Conservation (phyloP, 495 filamentous ascomycete genomes). For the Talaromyces proteolyticus region DNA sequence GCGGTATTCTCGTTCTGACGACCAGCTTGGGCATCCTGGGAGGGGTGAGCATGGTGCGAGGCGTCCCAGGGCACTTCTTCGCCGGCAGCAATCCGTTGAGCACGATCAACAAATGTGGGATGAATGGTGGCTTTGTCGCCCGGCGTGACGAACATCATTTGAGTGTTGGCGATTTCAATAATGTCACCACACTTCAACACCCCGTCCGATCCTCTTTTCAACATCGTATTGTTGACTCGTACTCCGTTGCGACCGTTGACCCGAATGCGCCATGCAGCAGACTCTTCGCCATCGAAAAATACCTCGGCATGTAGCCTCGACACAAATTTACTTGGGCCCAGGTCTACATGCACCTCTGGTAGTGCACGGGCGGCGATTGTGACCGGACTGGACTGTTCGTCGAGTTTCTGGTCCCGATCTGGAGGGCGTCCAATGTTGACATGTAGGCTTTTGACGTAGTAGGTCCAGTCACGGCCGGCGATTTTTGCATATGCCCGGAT, state of each 20-base stretch:
- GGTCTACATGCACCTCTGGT: slow-evolving; percentile 72
- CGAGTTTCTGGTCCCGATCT: slow-evolving; percentile 44
- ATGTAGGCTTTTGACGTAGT: slow-evolving; percentile 74
- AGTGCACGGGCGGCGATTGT: slow-evolving; percentile 40
- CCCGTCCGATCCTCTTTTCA: slow-evolving; percentile 59
- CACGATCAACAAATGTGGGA: slow-evolving; percentile 45
- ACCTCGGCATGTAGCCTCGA: slow-evolving; percentile 86
- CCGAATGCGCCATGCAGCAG: slow-evolving; percentile 66
- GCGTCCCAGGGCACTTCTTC: slow-evolving; percentile 35
- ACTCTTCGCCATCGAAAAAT: slow-evolving; percentile 60
- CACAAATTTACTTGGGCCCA: slow-evolving; percentile 88
- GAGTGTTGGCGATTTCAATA: slow-evolving; percentile 81
- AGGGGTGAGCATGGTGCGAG: slow-evolving; percentile 33
- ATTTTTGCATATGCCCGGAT: slow-evolving; percentile 92
- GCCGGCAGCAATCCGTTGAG: slow-evolving; percentile 39
- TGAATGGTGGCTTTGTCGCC: slow-evolving; percentile 53
- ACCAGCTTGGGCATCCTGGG: slow-evolving; percentile 8
- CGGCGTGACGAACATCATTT: slow-evolving; percentile 98
- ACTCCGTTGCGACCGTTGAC: slow-evolving; percentile 90
- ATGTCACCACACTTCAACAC: slow-evolving; percentile 77
- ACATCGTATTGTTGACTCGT: slow-evolving; percentile 63
- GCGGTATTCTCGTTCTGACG: background rate
- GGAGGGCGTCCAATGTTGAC: slow-evolving; percentile 82
- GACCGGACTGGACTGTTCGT: slow-evolving; percentile 39
- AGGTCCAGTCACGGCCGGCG: slow-evolving; percentile 88